Conservation (phyloP, 352 stramenopile species). For the Thraustochytrium sp. region DNA sequence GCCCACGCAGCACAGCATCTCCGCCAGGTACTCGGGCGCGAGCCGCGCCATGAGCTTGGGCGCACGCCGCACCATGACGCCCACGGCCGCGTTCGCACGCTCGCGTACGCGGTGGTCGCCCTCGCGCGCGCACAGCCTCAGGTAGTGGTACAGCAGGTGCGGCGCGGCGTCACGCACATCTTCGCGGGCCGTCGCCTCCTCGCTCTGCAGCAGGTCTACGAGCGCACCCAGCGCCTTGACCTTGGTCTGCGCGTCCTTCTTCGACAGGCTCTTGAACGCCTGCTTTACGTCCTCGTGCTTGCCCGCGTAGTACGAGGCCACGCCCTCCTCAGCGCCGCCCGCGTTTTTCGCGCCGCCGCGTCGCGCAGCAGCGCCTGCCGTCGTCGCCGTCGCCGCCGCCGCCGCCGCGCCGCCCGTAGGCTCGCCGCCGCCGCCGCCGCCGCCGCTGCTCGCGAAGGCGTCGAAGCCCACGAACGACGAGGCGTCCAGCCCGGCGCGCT, state of each 20-base stretch:
- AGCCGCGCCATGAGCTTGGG: neutral
- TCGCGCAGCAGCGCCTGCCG: neutral
- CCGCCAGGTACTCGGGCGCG: neutral
- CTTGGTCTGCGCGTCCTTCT: conserved; percentile 41
- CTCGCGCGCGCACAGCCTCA: neutral
- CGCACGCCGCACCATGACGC: neutral
- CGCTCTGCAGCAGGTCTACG: neutral
- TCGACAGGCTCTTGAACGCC: conserved; percentile 27
- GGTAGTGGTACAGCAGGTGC: conserved; percentile 4
- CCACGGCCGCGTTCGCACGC: neutral
- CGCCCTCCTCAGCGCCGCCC: neutral
- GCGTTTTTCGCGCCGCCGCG: neutral
- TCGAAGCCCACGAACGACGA: conserved; percentile 15
- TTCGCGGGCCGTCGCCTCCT: neutral
- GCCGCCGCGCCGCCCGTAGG: neutral
- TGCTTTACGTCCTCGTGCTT: neutral
- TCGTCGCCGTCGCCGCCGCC: neutral
- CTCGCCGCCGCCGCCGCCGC: neutral
- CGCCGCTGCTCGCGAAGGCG: neutral
- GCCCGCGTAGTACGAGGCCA: conserved; percentile 4
- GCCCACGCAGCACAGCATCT: neutral
- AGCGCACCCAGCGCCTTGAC: conserved; percentile 17
- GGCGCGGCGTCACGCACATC: neutral
- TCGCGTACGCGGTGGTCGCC: conserved; percentile 16
- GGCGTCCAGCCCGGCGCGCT: neutral